A percentile compares a stretch with the other conserved stretches of the same genome.
phyloP scores from a whole-genome alignment of 345 rosid species.

The Erodium maritimum region DNA sequence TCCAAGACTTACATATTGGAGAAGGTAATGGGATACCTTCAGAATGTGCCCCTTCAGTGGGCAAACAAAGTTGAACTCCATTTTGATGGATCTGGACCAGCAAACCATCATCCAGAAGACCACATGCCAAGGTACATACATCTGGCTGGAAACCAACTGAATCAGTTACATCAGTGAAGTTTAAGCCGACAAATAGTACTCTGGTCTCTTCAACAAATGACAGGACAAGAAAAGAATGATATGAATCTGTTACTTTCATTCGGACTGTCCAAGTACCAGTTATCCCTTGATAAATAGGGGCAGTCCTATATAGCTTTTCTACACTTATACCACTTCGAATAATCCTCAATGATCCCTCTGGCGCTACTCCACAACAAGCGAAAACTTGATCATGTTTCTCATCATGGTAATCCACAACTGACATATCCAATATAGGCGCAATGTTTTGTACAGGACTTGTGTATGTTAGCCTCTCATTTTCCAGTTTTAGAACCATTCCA shows the following conservation, averaged over 20 bases:
- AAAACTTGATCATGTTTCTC: slow-evolving; percentile 87
- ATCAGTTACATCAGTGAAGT: slow-evolving; percentile 90
- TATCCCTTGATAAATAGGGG: slow-evolving; percentile 82
- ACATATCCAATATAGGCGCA: slow-evolving; percentile 90
- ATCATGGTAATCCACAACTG: slow-evolving; percentile 69
- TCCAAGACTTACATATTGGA: slow-evolving; percentile 77
- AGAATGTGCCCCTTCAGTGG: slow-evolving; percentile 69
- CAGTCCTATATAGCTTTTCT: slow-evolving; percentile 77
- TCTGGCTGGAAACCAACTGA: slow-evolving; percentile 87
- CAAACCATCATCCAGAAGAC: slow-evolving; percentile 68
- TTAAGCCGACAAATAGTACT: slow-evolving; percentile 84
- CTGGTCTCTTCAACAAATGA: slow-evolving; percentile 98
- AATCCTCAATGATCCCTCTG: slow-evolving; percentile 91
- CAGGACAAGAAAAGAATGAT: slow-evolving; percentile 87
- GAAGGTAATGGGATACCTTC: slow-evolving; percentile 60
- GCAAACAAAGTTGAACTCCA: slow-evolving; percentile 84
- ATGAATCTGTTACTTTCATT: slow-evolving; percentile 58
- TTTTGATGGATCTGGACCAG: slow-evolving; percentile 79
- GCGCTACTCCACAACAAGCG: slow-evolving; percentile 95
- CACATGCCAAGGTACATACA: slow-evolving; percentile 94
- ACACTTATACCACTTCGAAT: slow-evolving; percentile 75
- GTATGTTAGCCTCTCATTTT: slow-evolving; percentile 45
- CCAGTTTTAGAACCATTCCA: slow-evolving; percentile 72
- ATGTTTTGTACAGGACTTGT: slow-evolving; percentile 66
- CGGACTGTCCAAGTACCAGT: slow-evolving; percentile 84